Conservation (phyloP, 441 rosid species). For the Cnidoscolus chayamansa region DNA sequence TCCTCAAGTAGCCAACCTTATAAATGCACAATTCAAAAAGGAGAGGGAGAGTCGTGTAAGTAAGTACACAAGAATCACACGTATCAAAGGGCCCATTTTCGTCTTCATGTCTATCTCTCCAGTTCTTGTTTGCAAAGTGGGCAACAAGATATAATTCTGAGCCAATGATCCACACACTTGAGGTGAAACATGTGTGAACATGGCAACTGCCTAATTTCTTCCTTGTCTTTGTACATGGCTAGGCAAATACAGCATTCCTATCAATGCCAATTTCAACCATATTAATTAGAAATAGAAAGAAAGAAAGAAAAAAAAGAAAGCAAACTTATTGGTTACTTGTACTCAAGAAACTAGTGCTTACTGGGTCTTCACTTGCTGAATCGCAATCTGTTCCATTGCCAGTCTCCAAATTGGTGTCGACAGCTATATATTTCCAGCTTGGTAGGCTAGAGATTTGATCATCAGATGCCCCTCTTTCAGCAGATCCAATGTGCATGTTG, state of each 20-base stretch:
- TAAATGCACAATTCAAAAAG: neutral
- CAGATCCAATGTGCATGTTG: conserved; percentile 81
- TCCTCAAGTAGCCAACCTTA: conserved; percentile 40
- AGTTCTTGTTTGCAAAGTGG: conserved; percentile 91
- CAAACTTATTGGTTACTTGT: neutral
- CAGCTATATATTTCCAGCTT: conserved; percentile 68
- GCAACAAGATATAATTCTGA: conserved; percentile 82
- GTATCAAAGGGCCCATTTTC: neutral
- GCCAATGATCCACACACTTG: conserved; percentile 96
- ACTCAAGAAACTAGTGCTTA: conserved; percentile 31
- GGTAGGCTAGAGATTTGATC: conserved; percentile 76
- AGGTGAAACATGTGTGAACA: conserved; percentile 86
- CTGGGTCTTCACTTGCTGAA: conserved; percentile 51
- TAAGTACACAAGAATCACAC: conserved; percentile 20
- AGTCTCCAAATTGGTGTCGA: conserved; percentile 30
- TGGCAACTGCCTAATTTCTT: conserved; percentile 80
- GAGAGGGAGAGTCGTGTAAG: conserved; percentile 19
- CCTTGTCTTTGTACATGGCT: conserved; percentile 74
- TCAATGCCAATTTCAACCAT: conserved; percentile 13
- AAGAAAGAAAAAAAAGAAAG: neutral
- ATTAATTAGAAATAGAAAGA: neutral
- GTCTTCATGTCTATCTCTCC: conserved; percentile 41
- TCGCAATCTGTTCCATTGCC: conserved; percentile 29
- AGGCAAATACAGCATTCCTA: conserved; percentile 95
- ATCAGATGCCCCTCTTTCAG: conserved; percentile 79